A percentile compares a stretch with the other conserved stretches of the same genome.
These are phyloP conservation scores for Leucocoprinus sp. DNA, from an alignment of 768 basidiomycete genomes.

Conservation along the genomic window DNA sequence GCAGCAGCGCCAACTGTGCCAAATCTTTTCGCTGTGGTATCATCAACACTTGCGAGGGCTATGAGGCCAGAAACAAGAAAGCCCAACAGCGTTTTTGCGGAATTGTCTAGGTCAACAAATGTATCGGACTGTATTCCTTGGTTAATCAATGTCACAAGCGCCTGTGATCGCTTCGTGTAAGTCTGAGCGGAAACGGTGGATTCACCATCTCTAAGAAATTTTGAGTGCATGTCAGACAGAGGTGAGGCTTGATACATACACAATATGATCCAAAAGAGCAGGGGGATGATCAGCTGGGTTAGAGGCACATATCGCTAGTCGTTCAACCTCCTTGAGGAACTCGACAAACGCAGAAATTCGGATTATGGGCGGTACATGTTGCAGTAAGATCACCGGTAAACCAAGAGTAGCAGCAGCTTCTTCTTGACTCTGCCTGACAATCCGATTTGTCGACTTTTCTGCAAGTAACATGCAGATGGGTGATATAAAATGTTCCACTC, in stretches of 20 bases:
- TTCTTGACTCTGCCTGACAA: constrained; percentile 50
- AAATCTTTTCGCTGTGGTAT: constrained; percentile 26
- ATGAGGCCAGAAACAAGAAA: constrained; percentile 43
- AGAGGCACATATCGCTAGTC: constrained; percentile 40
- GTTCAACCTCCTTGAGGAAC: constrained; percentile 56
- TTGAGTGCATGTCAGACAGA: not conserved
- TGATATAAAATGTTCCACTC: constrained; percentile 70
- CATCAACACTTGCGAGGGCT: constrained; percentile 31
- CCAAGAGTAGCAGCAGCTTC: constrained; percentile 54
- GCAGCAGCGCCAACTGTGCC: constrained; percentile 39
- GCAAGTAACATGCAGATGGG: constrained; percentile 80
- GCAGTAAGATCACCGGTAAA: constrained; percentile 60
- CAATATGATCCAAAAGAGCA: constrained; percentile 47
- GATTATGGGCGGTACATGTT: constrained; percentile 38
- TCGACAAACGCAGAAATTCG: constrained; percentile 61
- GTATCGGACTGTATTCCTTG: constrained; percentile 35
- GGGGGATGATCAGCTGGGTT: constrained; percentile 28
- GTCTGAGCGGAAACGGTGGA: constrained; percentile 36
- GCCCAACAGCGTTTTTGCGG: constrained; percentile 24
- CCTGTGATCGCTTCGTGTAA: constrained; percentile 54
- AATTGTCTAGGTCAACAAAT: constrained; percentile 11
- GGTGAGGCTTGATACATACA: constrained; percentile 31
- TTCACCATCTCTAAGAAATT: constrained; percentile 49
- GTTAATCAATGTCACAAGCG: constrained; percentile 59
- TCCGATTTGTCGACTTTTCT: constrained; percentile 65